phyloP scores from a whole-genome alignment of 2,329 filamentous ascomycete genomes.

The Fusarium pseudoanthophilum region DNA sequence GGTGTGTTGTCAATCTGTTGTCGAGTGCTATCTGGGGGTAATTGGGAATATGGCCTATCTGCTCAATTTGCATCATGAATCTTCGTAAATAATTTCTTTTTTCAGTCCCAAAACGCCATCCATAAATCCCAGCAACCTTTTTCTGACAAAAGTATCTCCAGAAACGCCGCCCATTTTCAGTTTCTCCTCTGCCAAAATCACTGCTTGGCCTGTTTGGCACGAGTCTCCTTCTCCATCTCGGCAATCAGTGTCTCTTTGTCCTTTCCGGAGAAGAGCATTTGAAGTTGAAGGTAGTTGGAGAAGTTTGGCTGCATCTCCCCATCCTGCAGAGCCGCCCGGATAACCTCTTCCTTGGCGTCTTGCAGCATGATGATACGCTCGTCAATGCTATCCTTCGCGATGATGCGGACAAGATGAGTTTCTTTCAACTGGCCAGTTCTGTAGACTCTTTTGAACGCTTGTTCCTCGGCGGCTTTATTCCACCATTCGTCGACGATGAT shows the following conservation, averaged over 20 bases:
- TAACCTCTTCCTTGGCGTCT: constrained; percentile 60
- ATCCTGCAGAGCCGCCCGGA: constrained; percentile 51
- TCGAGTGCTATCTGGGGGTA: background rate
- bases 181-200: fast-evolving
- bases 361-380: constrained; percentile 66
- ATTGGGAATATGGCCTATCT: background rate
- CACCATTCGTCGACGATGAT: constrained; percentile 69
- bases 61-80: background rate
- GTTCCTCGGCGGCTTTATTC: constrained; percentile 70
- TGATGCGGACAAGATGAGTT: constrained; percentile 68
- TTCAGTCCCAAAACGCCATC: background rate
- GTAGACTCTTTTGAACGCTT: constrained; percentile 69
- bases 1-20: background rate
- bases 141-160: background rate
- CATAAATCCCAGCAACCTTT: background rate
- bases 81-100: background rate
- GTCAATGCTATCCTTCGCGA: constrained; percentile 68
- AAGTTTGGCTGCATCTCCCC: constrained; percentile 22
- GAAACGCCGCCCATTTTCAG: background rate
- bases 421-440: constrained; percentile 72
- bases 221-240: background rate
- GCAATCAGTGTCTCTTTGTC: fast-evolving
- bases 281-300: background rate
- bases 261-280: background rate
- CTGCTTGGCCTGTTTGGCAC: background rate